phyloP scores from a whole-genome alignment of 225 moss, liverwort and hornwort species.

The Bryoerythrophyllum caledonicum region DNA sequence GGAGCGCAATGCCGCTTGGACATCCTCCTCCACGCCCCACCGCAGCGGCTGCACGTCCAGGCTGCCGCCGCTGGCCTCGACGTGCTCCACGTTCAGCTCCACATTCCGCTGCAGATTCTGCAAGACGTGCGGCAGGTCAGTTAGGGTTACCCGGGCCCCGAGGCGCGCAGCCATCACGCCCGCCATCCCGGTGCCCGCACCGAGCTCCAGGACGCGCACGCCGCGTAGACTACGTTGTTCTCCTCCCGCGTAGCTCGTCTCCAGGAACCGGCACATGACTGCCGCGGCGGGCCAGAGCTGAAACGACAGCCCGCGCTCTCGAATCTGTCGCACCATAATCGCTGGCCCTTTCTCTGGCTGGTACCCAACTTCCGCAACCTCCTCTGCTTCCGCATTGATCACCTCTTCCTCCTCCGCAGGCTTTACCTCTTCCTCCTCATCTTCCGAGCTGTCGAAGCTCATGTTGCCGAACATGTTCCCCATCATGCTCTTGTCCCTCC shows the following conservation, averaged over 20 bases:
- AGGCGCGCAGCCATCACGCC: constrained; percentile 81
- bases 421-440: constrained; percentile 16
- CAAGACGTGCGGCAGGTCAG: constrained; percentile 82
- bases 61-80: constrained; percentile 62
- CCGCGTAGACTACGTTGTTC: constrained; percentile 1
- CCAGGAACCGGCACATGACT: constrained; percentile 67
- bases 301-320: constrained; percentile 74
- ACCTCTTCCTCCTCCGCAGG: neutral
- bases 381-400: neutral
- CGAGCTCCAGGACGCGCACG: constrained; percentile 69
- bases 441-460: constrained; percentile 55
- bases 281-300: constrained; percentile 92
- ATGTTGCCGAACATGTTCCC: constrained; percentile 63
- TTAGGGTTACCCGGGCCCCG: constrained; percentile 76
- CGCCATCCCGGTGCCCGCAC: constrained; percentile 89
- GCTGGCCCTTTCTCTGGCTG: constrained; percentile 25
- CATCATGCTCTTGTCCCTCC: constrained; percentile 33
- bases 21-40: constrained; percentile 81
- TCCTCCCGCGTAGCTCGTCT: constrained; percentile 29
- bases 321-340: constrained; percentile 64
- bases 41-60: constrained; percentile 53
- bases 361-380: constrained; percentile 35
- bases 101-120: constrained; percentile 67
- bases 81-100: constrained; percentile 51
- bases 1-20: neutral